Percentiles rank a stretch among this genome's conserved stretches.
These are phyloP conservation scores for Arabidopsis lyrata DNA, from an alignment of 441 rosid genomes.

Conservation along the genomic window DNA sequence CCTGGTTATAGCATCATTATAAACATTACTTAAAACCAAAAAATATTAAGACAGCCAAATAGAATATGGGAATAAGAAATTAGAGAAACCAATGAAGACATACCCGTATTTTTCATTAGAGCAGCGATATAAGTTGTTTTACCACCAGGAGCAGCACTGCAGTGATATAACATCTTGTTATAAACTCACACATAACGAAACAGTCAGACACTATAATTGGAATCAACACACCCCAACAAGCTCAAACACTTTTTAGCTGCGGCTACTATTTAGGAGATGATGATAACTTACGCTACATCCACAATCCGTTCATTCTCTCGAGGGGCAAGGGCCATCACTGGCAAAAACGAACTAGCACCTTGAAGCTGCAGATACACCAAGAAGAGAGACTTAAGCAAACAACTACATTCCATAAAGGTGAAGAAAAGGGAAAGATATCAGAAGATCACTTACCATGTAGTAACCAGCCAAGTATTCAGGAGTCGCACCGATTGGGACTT, in stretches of 20 bases:
- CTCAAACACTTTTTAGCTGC: neutral
- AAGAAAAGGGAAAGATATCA: conserved; percentile 24
- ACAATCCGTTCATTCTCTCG: conserved; percentile 88
- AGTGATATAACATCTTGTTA: conserved; percentile 35
- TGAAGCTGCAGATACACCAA: conserved; percentile 66
- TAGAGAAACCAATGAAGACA: conserved; percentile 34
- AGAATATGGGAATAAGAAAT: neutral
- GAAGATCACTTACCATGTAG: conserved; percentile 56
- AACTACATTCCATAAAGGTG: conserved; percentile 6
- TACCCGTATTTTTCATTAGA: conserved; percentile 96
- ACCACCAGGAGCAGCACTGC: conserved; percentile 99
- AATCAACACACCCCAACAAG: neutral
- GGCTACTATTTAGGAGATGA: conserved; percentile 9
- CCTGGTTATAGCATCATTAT: conserved; percentile 56
- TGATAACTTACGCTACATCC: conserved; percentile 91
- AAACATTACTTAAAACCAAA: conserved; percentile 2
- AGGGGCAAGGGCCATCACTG: conserved; percentile 99
- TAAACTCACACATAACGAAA: neutral
- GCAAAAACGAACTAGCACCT: conserved; percentile 96
- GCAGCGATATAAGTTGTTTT: conserved; percentile 94
- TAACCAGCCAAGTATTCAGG: conserved; percentile 81
- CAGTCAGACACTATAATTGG: neutral
- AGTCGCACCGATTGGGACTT: conserved; percentile 95
- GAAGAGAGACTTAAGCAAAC: conserved; percentile 7
- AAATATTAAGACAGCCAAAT: conserved; percentile 14